phyloP scores from a whole-genome alignment of 179 eudicot genomes.

The Spergularia azorica region DNA sequence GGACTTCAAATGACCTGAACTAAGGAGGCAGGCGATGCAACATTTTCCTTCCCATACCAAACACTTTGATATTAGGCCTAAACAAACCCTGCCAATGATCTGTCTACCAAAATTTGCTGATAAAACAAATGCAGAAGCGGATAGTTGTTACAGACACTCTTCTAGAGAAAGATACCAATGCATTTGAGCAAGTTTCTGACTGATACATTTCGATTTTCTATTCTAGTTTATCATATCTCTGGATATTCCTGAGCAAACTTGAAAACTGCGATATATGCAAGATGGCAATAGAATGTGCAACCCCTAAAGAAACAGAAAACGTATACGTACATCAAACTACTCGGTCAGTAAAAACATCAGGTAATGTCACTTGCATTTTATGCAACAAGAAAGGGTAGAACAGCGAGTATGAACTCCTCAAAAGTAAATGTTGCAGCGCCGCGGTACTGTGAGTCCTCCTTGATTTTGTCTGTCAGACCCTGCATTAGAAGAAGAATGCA shows the following conservation, averaged over 20 bases:
- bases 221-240: not conserved
- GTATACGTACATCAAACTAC: not conserved
- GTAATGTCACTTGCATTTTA: constrained; percentile 13
- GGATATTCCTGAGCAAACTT: not conserved
- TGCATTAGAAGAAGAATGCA: constrained; percentile 23
- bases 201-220: not conserved
- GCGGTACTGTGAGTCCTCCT: constrained; percentile 64
- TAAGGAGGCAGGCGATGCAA: too few relatives aligned
- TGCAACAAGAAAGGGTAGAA: constrained; percentile 80
- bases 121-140: too few relatives aligned
- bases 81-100: too few relatives aligned
- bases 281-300: constrained; percentile 8
- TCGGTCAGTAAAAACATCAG: not conserved
- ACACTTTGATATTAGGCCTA: too few relatives aligned
- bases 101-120: too few relatives aligned
- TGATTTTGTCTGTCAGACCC: constrained; percentile 93
- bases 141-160: too few relatives aligned
- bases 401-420: constrained; percentile 79
- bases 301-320: not conserved
- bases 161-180: too few relatives aligned
- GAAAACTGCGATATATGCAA: not conserved
- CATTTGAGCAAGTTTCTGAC: not conserved
- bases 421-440: constrained; percentile 84
- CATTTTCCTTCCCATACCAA: too few relatives aligned
- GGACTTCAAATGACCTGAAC: too few relatives aligned